phyloP scores from a whole-genome alignment of 805 yeast genomes.

The Huiozyma sinensis region DNA sequence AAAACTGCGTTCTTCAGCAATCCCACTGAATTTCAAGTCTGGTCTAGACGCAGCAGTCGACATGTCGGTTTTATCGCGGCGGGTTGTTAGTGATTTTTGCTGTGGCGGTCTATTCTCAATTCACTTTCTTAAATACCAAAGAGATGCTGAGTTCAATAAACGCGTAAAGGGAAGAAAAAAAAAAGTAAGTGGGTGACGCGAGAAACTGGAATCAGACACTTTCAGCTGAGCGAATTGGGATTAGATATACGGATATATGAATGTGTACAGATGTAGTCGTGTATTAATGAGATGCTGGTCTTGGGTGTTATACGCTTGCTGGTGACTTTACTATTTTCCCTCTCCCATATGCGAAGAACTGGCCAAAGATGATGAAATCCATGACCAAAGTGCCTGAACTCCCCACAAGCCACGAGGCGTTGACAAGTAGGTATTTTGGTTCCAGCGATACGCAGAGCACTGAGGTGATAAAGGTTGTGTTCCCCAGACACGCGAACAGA shows the following conservation, averaged over 20 bases:
- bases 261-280: background rate
- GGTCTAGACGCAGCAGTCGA: slow-evolving; percentile 32
- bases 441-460: slow-evolving; percentile 70
- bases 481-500: slow-evolving; percentile 90
- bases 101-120: no score
- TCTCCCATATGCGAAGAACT: slow-evolving; percentile 63
- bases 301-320: background rate
- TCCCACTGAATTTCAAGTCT: slow-evolving; percentile 47
- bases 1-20: slow-evolving; percentile 39
- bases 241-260: background rate
- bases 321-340: background rate
- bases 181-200: background rate
- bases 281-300: background rate
- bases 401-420: slow-evolving; percentile 89
- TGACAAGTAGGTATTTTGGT: slow-evolving; percentile 59
- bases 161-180: background rate
- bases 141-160: background rate
- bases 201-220: background rate
- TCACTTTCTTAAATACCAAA: background rate
- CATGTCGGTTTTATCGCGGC: no score
- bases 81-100: background rate
- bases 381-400: slow-evolving; percentile 75
- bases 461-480: slow-evolving; percentile 79
- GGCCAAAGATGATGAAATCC: slow-evolving; percentile 77
- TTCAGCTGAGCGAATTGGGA: background rate